phyloP scores from a whole-genome alignment of 2,329 filamentous ascomycete genomes.

The Aspergillus persii region DNA sequence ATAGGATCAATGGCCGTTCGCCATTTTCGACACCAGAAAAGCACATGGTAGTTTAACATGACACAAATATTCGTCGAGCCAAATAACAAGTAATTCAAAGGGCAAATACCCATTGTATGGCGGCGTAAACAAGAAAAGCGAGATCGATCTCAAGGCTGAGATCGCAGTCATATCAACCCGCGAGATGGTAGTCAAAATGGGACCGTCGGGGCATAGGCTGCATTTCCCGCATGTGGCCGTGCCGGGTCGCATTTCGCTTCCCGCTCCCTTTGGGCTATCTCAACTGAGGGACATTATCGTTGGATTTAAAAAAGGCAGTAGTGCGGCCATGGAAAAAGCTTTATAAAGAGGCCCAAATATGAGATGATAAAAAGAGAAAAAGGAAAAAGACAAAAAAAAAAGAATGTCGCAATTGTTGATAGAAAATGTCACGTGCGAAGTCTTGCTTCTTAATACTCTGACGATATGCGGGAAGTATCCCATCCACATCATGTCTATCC shows the following conservation, averaged over 20 bases:
- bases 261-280: conserved; percentile 5
- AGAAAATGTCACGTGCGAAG: background rate
- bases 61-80: conserved; percentile 20
- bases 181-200: conserved; percentile 6
- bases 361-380: background rate
- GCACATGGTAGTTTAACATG: conserved; percentile 21
- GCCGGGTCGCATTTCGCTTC: conserved; percentile 15
- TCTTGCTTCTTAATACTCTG: conserved; percentile 1
- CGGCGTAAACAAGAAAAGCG: conserved; percentile 9
- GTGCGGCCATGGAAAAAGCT: conserved; percentile 6
- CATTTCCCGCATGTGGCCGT: conserved; percentile 38
- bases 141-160: conserved; percentile 6
- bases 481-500: background rate
- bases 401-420: conserved; percentile 4
- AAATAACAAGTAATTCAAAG: conserved; percentile 19
- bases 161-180: conserved; percentile 14
- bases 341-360: conserved; percentile 8
- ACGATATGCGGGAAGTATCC: background rate
- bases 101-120: conserved; percentile 5
- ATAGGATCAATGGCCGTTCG: conserved; percentile 1
- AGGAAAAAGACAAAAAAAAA: background rate
- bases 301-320: conserved; percentile 10
- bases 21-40: conserved; percentile 19
- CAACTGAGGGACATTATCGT: conserved; percentile 17
- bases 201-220: conserved; percentile 24